phyloP scores from a whole-genome alignment of 2,329 filamentous ascomycete species.

The Fusarium sp. region DNA sequence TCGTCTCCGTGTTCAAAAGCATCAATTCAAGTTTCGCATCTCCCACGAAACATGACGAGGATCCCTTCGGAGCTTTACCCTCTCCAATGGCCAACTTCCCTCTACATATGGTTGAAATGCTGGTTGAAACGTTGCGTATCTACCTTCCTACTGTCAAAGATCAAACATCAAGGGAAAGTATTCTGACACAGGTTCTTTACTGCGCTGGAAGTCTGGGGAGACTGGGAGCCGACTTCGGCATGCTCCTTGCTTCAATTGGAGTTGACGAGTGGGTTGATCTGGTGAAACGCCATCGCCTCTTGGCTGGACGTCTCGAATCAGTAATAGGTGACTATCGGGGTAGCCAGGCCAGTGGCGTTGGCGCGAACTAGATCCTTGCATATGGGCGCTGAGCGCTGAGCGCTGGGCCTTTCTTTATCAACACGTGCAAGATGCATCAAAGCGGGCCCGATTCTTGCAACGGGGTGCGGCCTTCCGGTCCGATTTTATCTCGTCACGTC shows the following conservation, averaged over 20 bases:
- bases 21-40: conserved; percentile 67
- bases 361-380: conserved; percentile 16
- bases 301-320: conserved; percentile 83
- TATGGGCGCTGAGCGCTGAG: conserved; percentile 2
- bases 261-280: conserved; percentile 87
- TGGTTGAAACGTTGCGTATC: conserved; percentile 79
- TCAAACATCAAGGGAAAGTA: conserved; percentile 82
- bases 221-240: conserved; percentile 91
- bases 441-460: conserved; percentile 38
- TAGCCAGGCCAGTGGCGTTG: conserved; percentile 25
- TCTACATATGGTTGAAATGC: conserved; percentile 82
- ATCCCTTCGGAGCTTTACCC: conserved; percentile 72
- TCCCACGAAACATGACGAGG: conserved; percentile 27
- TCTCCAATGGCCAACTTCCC: conserved; percentile 87
- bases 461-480: conserved; percentile 34
- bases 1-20: conserved; percentile 93
- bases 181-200: conserved; percentile 93
- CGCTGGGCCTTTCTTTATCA: conserved; percentile 28
- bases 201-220: conserved; percentile 92
- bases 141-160: conserved; percentile 89
- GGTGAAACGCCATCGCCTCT: conserved; percentile 86
- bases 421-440: conserved; percentile 44
- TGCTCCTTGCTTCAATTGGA: conserved; percentile 76
- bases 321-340: conserved; percentile 69
- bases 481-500: conserved; percentile 45